A percentile compares a stretch with the other conserved stretches of the same genome.
These are phyloP conservation scores for Inosperma sp. DNA, from an alignment of 768 basidiomycete genomes.

Conservation along the genomic window DNA sequence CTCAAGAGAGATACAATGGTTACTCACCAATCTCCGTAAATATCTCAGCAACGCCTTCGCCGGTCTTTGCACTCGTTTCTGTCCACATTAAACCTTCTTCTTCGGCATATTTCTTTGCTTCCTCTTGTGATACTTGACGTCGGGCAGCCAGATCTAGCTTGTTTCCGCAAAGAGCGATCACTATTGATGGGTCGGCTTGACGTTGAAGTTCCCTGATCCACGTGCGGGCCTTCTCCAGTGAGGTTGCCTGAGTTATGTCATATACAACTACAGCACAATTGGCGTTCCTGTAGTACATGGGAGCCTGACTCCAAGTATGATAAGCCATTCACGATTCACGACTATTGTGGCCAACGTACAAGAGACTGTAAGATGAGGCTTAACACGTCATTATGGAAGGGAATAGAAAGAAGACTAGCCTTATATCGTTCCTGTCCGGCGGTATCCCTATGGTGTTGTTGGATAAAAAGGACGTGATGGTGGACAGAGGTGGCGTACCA, in stretches of 20 bases:
- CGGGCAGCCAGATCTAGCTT: slow-evolving; percentile 84
- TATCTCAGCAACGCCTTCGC: slow-evolving; percentile 80
- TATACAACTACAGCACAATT: slow-evolving; percentile 94
- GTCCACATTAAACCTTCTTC: slow-evolving; percentile 92
- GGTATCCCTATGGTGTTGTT: slow-evolving; percentile 65
- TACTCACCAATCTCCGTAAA: slow-evolving; percentile 75
- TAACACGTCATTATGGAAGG: slow-evolving; percentile 16
- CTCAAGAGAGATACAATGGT: slow-evolving; percentile 3
- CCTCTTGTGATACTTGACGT: slow-evolving; percentile 81
- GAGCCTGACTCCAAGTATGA: slow-evolving; percentile 48
- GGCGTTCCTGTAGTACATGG: slow-evolving; percentile 96
- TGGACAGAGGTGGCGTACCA: slow-evolving; percentile 52
- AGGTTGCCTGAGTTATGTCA: slow-evolving; percentile 90
- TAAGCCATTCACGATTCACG: slow-evolving; percentile 13
- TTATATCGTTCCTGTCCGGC: slow-evolving; percentile 96
- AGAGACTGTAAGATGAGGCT: slow-evolving; percentile 30
- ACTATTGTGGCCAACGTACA: slow-evolving; percentile 41
- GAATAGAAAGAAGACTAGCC: slow-evolving; percentile 37
- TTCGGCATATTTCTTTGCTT: slow-evolving; percentile 88
- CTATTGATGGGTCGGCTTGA: slow-evolving; percentile 94
- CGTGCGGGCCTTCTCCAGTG: slow-evolving; percentile 90
- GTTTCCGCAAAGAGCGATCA: slow-evolving; percentile 95
- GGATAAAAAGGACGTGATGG: slow-evolving; percentile 6
- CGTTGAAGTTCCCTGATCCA: slow-evolving; percentile 98
- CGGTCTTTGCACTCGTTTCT: slow-evolving; percentile 87